Evolutionary conservation across 148 eudicot species (phyloP).

Genomic region (Silene uniflora): DNA sequence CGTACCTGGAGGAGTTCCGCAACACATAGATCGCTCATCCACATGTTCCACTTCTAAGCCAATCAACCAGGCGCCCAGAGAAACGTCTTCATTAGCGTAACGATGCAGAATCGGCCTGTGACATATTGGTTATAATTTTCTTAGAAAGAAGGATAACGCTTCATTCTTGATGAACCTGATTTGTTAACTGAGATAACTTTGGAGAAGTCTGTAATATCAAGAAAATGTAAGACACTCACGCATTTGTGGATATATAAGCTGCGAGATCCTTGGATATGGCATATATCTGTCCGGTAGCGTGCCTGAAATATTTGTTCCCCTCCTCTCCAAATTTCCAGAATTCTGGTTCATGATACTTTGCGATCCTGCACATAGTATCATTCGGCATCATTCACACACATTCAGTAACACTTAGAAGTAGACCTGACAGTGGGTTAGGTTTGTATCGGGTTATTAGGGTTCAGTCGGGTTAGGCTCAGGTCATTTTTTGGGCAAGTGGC

Average conservation of each 20-base stretch:
- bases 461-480: neutral
- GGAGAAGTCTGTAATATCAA: neutral
- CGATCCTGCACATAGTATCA: constrained; percentile 35
- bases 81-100: constrained; percentile 86
- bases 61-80: constrained; percentile 79
- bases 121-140: neutral
- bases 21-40: constrained; percentile 79
- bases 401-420: neutral
- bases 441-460: neutral
- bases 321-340: constrained; percentile 95
- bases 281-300: constrained; percentile 91
- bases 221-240: constrained; percentile 35
- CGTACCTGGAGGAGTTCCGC: constrained; percentile 90
- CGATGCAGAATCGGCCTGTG: constrained; percentile 68
- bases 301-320: constrained; percentile 93
- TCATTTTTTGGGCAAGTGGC: neutral
- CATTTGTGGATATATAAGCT: constrained; percentile 62
- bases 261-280: constrained; percentile 88
- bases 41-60: constrained; percentile 92
- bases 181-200: neutral
- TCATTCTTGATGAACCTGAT: neutral
- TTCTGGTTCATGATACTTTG: constrained; percentile 90
- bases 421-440: neutral
- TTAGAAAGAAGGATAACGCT: neutral
- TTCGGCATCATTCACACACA: neutral